A percentile compares a stretch with the other conserved stretches of the same genome.
These are phyloP conservation scores for Trichophyton verrucosum DNA, from an alignment of 2,329 filamentous ascomycete species.

Conservation along the genomic window DNA sequence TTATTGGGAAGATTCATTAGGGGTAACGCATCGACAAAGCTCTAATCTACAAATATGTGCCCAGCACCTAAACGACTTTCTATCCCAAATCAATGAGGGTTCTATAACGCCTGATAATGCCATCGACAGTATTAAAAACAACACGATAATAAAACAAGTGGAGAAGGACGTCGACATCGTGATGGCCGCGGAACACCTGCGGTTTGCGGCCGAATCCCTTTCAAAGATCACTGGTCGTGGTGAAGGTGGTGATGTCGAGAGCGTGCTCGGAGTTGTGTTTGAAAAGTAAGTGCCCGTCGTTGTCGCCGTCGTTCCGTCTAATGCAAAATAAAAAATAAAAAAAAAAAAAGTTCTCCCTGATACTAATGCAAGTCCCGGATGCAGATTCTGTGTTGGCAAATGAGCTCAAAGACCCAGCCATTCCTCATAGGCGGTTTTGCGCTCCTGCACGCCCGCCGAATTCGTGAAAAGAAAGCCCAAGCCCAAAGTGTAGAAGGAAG, in stretches of 20 bases:
- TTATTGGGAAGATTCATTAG: constrained; percentile 70
- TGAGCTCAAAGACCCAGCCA: constrained; percentile 2
- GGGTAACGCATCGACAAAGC: constrained; percentile 80
- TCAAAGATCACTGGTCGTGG: constrained; percentile 78
- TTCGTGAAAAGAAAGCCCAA: neutral
- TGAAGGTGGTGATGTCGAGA: constrained; percentile 79
- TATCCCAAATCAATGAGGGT: constrained; percentile 40
- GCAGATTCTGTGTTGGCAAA: constrained; percentile 13
- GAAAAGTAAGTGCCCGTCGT: constrained; percentile 59
- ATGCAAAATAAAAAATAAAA: constrained; percentile 25
- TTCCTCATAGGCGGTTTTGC: neutral
- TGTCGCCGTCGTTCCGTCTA: constrained; percentile 23
- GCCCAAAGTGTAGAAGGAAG: neutral
- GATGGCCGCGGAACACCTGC: constrained; percentile 76
- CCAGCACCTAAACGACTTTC: constrained; percentile 58
- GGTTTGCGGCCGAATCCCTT: constrained; percentile 66
- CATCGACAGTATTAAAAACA: constrained; percentile 4
- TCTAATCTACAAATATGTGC: constrained; percentile 66
- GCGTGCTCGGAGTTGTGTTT: constrained; percentile 91
- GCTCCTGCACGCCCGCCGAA: neutral
- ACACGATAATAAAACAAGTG: constrained; percentile 9
- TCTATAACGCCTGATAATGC: constrained; percentile 14
- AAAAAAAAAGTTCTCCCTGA: neutral
- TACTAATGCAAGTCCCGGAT: neutral
- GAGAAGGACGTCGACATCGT: constrained; percentile 58